Evolutionary conservation across 192 early-diverging fungal species (phyloP), one percentile per base, ranked within the genome.

Genomic region (Lunasporangiospora selenospora): DNA sequence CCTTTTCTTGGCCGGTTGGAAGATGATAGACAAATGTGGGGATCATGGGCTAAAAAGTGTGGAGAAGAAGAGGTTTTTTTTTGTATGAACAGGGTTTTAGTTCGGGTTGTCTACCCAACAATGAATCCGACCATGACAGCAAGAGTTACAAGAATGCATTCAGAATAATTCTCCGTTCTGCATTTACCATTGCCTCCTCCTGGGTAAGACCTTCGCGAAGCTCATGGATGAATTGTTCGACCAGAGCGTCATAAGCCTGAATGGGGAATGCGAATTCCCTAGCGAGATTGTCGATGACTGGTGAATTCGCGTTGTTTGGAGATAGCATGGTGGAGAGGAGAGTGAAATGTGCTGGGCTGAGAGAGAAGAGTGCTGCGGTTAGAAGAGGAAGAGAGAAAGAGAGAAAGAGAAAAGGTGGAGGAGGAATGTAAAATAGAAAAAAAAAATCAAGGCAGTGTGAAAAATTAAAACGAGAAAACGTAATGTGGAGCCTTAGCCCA

Each of bases 1-100:
- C 94, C n/a, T 53, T 82, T 50, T 98, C 95, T 67, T 87, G 71
- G 30, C 95, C 95, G 6, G 83, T 90, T 5, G 95, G 94, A 10
- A 88, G 79, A 15, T 85, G 79, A 44, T 83, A 79, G 30, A 98
- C 92, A 75, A 85, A 96, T 18, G 91, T 93, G 15, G 94, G 94
- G 75, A 98, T 93, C 95, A 95, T 95, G 18, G 89, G 67, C 67
- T 73, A 38, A 18, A 16, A 12, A 34, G 48, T 16, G 8, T 16
- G 26, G n/a, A n/a, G n/a, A n/a, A n/a, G n/a, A n/a, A n/a, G n/a
- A n/a, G n/a, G n/a, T n/a, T n/a, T n/a, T n/a, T n/a, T n/a, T n/a
- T n/a, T n/a, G n/a, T n/a, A n/a, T n/a, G n/a, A n/a, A n/a, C n/a
- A n/a, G n/a, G n/a, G n/a, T n/a, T n/a, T n/a, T n/a, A n/a, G n/a